A percentile compares a stretch with the other conserved stretches of the same genome.
These are phyloP conservation scores for Coniella lustricola DNA, from an alignment of 2,329 filamentous ascomycete species.

Conservation along the genomic window DNA sequence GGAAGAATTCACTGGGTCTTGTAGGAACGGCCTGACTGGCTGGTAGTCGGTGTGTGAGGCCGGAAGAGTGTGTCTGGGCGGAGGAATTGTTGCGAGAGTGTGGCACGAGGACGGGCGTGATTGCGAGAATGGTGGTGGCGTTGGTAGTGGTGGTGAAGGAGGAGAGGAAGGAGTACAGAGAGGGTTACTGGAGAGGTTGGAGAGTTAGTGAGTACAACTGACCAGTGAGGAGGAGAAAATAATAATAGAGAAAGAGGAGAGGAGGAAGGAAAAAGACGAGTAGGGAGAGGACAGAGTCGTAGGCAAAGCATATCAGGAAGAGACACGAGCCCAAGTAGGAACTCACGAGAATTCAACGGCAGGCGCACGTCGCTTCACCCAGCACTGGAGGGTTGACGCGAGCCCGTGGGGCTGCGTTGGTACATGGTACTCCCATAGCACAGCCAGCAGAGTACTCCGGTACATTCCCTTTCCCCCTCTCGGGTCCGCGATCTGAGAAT, in stretches of 20 bases:
- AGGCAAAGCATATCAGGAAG: background rate
- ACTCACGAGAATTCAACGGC: constrained; percentile 17
- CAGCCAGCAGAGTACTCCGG: background rate
- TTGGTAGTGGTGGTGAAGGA: too few species aligned
- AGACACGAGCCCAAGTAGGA: constrained; percentile 11
- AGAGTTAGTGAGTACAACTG: background rate
- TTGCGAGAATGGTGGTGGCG: too few species aligned
- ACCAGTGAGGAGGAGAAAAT: background rate
- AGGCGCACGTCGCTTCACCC: background rate
- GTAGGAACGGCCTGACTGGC: too few species aligned
- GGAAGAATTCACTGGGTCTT: background rate
- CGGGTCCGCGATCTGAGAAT: too few species aligned
- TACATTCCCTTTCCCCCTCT: constrained; percentile 1
- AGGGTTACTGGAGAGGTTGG: background rate
- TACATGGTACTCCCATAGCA: too few species aligned
- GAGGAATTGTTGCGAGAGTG: too few species aligned
- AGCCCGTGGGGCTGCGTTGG: background rate
- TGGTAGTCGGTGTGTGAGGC: too few species aligned
- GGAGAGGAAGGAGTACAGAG: background rate
- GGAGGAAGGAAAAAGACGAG: background rate
- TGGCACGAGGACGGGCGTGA: too few species aligned
- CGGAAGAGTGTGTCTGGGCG: too few species aligned
- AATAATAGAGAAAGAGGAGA: background rate
- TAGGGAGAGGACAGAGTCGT: background rate
- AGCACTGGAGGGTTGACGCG: background rate